phyloP scores from a whole-genome alignment of 768 basidiomycete species.

The Leccinum disarticulatum region DNA sequence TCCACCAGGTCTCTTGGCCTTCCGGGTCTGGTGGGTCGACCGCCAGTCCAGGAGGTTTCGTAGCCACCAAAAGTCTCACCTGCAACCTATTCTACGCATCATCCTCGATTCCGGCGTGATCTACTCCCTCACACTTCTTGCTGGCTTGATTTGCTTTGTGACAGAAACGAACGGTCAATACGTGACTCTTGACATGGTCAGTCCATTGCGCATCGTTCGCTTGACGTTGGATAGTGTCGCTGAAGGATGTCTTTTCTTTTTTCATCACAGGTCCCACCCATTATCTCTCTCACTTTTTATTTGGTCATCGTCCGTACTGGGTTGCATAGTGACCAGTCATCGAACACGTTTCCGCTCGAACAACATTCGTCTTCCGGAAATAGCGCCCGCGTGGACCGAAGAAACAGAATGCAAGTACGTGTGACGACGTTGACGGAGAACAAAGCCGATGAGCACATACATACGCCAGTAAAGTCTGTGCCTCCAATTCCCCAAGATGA shows the following conservation, averaged over 20 bases:
- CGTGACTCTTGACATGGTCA: slow-evolving; percentile 37
- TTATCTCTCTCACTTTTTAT: slow-evolving; percentile 43
- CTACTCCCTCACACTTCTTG: slow-evolving; percentile 37
- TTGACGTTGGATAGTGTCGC: background rate
- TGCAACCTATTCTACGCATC: slow-evolving; percentile 24
- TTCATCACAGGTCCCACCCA: slow-evolving; percentile 32
- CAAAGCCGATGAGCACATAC: background rate
- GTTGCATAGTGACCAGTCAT: background rate
- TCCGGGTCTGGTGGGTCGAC: slow-evolving; percentile 33
- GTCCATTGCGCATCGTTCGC: background rate
- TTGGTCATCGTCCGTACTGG: slow-evolving; percentile 43
- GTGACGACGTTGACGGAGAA: slow-evolving; percentile 2
- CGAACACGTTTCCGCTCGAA: background rate
- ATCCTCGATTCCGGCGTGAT: slow-evolving; percentile 39
- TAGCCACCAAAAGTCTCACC: slow-evolving; percentile 5
- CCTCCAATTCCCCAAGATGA: background rate
- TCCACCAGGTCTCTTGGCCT: slow-evolving; percentile 26
- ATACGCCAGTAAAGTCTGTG: background rate
- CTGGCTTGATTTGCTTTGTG: slow-evolving; percentile 32
- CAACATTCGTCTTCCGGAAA: background rate
- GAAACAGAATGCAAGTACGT: slow-evolving; percentile 6
- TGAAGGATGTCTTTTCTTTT: background rate
- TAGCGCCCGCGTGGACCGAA: background rate
- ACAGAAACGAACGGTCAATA: slow-evolving; percentile 32
- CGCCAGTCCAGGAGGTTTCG: slow-evolving; percentile 16